Base-by-base conservation (phyloP, 306 rosid genomes). In the Potentilla sterilis region DNA sequence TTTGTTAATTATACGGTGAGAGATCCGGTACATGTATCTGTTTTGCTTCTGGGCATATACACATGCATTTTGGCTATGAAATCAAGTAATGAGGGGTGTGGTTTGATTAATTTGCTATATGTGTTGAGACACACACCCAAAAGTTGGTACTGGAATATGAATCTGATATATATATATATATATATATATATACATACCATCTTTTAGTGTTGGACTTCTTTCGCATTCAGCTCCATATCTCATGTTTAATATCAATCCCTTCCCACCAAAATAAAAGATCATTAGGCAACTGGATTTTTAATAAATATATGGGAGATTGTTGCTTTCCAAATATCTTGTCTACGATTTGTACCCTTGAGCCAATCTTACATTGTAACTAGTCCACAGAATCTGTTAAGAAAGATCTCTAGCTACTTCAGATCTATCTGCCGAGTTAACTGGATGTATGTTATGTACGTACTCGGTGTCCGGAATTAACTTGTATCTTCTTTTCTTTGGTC, bases 181-280 rank as follows among this genome's bases (percentile, higher is more conserved):
- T n/a, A 59, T 11, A 12, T 7, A 15, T 11, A 28, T 28, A 28
- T 28, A 51, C 22, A 4, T 11, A 18, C n/a, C n/a, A 24, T 58
- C 35, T 11, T 22, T 58, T 15, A 16, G 18, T 18, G 41, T 32
- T 65, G 38, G 69, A 3, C 47, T 37, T 9, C 28, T 38, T 8
- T 65, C 69, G 46, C 19, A 18, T 38, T 65, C 69, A 9, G 69
- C 69, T 37, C 1, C 28, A 65, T 65, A 65, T 65, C 47, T 65
- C 28, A 16, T 65, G 69, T 18, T 16, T 65, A 4, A 19, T 65
- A 1, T 18, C 47, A 16, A 38, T 47, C 47, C 69, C 69, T n/a
- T n/a, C n/a, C n/a, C n/a, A n/a, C n/a, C 15, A 13, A 19, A 18
- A 7, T 19, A 22, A 38, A 0, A 4, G 11, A 32, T 34, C 16